Percentiles rank a stretch among this genome's conserved stretches.
Evolutionary conservation across 352 stramenopile genomes (phyloP).

Genomic region (Globisporangium irregulare): DNA sequence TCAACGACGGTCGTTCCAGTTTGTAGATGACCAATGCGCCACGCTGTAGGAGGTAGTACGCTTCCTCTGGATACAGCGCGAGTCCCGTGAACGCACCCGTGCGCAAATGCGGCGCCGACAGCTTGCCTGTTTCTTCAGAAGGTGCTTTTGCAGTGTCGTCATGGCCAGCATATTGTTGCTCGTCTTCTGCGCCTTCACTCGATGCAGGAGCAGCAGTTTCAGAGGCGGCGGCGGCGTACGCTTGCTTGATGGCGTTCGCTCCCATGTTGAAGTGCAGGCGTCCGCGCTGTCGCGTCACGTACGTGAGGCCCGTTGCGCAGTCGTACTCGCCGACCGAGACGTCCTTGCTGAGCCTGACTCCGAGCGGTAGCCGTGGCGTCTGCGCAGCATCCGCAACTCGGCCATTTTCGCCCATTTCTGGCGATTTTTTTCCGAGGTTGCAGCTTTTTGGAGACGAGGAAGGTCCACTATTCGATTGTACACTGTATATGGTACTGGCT

Average conservation of each 20-base stretch:
- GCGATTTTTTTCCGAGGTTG: not conserved
- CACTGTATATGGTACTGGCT: not conserved
- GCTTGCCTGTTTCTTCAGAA: not conserved
- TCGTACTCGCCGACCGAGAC: slow-evolving; percentile 67
- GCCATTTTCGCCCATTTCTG: slow-evolving; percentile 7
- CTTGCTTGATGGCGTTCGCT: slow-evolving; percentile 34
- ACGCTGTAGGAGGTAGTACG: slow-evolving; percentile 59
- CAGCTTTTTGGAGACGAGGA: not conserved
- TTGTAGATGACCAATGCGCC: slow-evolving; percentile 44
- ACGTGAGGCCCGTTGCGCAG: slow-evolving; percentile 45
- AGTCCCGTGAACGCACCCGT: slow-evolving; percentile 52
- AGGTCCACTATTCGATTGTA: not conserved
- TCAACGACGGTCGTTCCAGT: slow-evolving; percentile 9
- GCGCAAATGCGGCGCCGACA: slow-evolving; percentile 14
- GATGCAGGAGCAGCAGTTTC: not conserved
- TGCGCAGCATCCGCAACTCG: not conserved
- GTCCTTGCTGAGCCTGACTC: slow-evolving; percentile 27
- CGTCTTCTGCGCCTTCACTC: not conserved
- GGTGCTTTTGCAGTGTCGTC: not conserved
- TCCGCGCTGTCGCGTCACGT: slow-evolving; percentile 67
- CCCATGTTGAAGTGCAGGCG: slow-evolving; percentile 80
- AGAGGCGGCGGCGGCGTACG: slow-evolving; percentile 17
- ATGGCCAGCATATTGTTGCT: not conserved
- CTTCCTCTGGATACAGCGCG: slow-evolving; percentile 69
- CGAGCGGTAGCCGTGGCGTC: not conserved